Percentiles rank a stretch among this genome's conserved stretches.
Evolutionary conservation across 164 flowering plant genomes (phyloP).

Genomic region (Vitis rupestris): DNA sequence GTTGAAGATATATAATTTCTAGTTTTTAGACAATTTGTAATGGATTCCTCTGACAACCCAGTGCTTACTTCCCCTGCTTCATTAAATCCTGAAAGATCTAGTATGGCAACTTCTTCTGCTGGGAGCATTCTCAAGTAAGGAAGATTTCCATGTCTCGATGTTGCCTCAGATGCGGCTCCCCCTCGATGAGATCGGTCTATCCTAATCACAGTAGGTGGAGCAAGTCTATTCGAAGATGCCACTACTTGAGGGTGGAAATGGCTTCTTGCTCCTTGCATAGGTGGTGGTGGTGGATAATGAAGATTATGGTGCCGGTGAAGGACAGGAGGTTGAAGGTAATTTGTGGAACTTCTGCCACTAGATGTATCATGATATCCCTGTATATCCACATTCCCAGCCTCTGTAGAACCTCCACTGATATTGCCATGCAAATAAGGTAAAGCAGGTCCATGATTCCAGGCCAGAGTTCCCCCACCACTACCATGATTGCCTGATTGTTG

Average conservation of each 20-base stretch:
- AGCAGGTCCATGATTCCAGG: conserved; percentile 48
- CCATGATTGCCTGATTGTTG: conserved; percentile 32
- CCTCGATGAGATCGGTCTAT: conserved; percentile 42
- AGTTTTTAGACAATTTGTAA: conserved; percentile 49
- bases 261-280: conserved; percentile 46
- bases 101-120: conserved; percentile 64
- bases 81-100: conserved; percentile 51
- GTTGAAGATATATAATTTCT: conserved; percentile 31
- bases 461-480: conserved; percentile 39
- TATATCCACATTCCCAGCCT: conserved; percentile 32
- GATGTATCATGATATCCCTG: conserved; percentile 45
- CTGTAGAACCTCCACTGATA: conserved; percentile 41
- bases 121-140: conserved; percentile 59
- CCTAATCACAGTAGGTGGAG: conserved; percentile 46
- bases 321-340: conserved; percentile 42
- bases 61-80: conserved; percentile 58
- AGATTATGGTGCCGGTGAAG: conserved; percentile 35
- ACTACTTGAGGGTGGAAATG: conserved; percentile 44
- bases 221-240: conserved; percentile 36
- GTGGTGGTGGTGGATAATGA: conserved; percentile 25
- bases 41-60: conserved; percentile 63
- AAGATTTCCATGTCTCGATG: conserved; percentile 35
- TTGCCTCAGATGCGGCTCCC: conserved; percentile 34
- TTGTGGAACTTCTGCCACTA: conserved; percentile 34
- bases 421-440: conserved; percentile 26